A percentile compares a stretch with the other conserved stretches of the same genome.
These are phyloP conservation scores for Suhomyces taliae DNA, from an alignment of 1,139 yeast genomes.

Conservation along the genomic window DNA sequence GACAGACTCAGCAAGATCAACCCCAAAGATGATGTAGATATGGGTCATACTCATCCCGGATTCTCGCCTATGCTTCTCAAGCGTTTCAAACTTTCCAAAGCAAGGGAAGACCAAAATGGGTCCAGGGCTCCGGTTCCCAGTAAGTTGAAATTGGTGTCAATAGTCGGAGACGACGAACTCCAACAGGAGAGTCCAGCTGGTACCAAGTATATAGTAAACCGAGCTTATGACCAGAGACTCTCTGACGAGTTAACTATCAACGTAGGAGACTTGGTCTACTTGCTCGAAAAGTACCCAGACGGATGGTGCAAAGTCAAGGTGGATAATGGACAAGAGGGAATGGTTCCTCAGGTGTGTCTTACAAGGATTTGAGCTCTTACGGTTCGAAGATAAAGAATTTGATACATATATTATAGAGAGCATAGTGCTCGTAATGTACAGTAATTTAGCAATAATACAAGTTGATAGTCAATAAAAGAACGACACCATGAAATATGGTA, in stretches of 20 bases:
- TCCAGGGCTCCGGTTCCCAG: not conserved
- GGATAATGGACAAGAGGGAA: constrained; percentile 20
- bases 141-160: constrained; percentile 4
- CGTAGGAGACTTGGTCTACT: constrained; percentile 32
- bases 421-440: not conserved
- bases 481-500: not conserved
- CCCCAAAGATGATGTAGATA: constrained; percentile 5
- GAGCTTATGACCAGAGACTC: constrained; percentile 28
- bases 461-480: not conserved
- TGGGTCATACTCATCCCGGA: not conserved
- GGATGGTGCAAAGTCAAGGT: constrained; percentile 41
- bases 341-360: constrained; percentile 38
- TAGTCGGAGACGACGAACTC: not conserved
- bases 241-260: constrained; percentile 36
- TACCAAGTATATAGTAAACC: constrained; percentile 21
- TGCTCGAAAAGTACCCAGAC: constrained; percentile 33
- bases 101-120: not conserved
- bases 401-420: not conserved
- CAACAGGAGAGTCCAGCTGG: not conserved
- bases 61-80: constrained; percentile 37
- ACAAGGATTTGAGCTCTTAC: constrained; percentile 7
- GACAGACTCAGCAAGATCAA: constrained; percentile 21
- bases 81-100: constrained; percentile 26
- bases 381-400: no score
- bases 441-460: not conserved